phyloP scores from a whole-genome alignment of 139 green algal genomes.

The Tetradesmus lagerheimii region DNA sequence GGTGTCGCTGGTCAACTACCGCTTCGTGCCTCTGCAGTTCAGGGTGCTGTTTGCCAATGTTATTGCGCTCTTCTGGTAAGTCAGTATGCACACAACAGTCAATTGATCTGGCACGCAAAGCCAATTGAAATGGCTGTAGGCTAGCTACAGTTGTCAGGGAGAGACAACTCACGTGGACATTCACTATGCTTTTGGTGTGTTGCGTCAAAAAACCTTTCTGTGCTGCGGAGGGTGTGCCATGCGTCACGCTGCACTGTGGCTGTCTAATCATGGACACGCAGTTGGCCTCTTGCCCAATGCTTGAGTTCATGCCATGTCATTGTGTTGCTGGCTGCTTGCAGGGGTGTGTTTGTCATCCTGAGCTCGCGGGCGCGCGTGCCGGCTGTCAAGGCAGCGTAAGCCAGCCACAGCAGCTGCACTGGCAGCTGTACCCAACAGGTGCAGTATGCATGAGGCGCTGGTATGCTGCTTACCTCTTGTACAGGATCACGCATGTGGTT shows the following conservation, averaged over 20 bases:
- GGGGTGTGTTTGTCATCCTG: constrained; percentile 27
- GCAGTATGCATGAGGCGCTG: background rate
- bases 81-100: background rate
- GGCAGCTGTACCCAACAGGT: background rate
- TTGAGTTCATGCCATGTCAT: background rate
- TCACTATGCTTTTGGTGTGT: too few species aligned
- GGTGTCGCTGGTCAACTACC: constrained; percentile 80
- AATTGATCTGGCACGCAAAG: too few species aligned
- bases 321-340: background rate
- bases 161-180: too few species aligned
- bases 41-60: constrained; percentile 83
- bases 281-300: too few species aligned
- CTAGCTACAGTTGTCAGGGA: too few species aligned
- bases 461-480: background rate
- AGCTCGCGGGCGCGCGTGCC: background rate
- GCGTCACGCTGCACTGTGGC: background rate
- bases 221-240: background rate
- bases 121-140: too few species aligned
- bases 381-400: background rate
- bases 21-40: constrained; percentile 77
- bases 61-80: constrained; percentile 70
- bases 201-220: too few species aligned
- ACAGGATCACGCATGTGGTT: too few species aligned
- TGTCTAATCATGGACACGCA: too few species aligned
- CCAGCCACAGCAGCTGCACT: too few species aligned